Base-by-base conservation (phyloP, 495 filamentous ascomycete genomes). In the Staphylotrichum tortipilum region DNA sequence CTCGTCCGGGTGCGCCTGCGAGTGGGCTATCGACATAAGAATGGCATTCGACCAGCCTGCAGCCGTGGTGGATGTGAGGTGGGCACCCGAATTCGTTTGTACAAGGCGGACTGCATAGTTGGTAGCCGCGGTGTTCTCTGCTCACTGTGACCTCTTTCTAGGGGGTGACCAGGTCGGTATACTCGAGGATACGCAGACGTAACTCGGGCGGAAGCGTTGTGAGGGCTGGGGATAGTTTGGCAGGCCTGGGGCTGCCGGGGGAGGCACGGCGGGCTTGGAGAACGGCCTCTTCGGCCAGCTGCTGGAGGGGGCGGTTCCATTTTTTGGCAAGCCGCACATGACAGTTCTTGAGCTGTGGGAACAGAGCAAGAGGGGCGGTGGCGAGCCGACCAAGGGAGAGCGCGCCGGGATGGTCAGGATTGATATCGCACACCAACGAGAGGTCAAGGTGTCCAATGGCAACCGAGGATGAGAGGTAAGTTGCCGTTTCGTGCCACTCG, bases 91-190 rank as follows among this genome's bases (percentile, higher is more conserved):
- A 18, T 3, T 31, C 30, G 15, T 1, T 3, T 7, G 8, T 2
- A 15, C 29, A 39, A 7, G 28, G 26, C 30, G 37, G 28, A 17
- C 38, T 28, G 8, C 17, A 15, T 10, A 43, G 7, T 23, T 24
- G 37, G 22, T 40, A 40, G 26, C 21, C 4, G 15, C 17, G 17
- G 30, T n/a, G 8, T 34, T 22, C 3, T 12, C 36, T 38, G 23
- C 42, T 31, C 49, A 41, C 45, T 5, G 40, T 34, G 9, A 52
- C 49, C 38, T 38, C 36, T 19, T 38, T 38, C 36, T 19, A 38
- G 18, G 36, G 36, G 36, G 36, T 38, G 17, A 38, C 34, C 18
- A 52, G 22, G 26, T 52, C 41, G 15, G 40, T 52, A 11, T 45
- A 46, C 10, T 30, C 34, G 17, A 52, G 39, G 10, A 52, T 52